Base-by-base conservation (phyloP, 176 grass and related monocot species). In the Lolium rigidum region DNA sequence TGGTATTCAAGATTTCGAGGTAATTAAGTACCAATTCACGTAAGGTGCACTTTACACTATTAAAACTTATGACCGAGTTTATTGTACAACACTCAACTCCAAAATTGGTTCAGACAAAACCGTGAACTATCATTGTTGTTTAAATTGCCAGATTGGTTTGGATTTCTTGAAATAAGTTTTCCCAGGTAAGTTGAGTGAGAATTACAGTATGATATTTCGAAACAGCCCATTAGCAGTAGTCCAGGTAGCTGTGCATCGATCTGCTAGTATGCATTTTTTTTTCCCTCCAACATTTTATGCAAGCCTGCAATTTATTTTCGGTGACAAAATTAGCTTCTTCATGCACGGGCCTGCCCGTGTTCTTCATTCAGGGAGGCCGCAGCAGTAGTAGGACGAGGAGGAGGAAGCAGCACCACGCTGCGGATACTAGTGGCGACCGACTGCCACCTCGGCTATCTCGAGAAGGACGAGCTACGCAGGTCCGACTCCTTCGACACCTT, bases 371-470 rank as follows among this genome's bases (percentile, higher is more conserved):
- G 55, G 39, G 25, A 47, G 38, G 82, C 39, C 5, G 38, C 41
- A 9, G 38, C 41, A n/a, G 28, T 1, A 83, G 81, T 17, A 13
- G 16, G 0, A 22, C 25, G 20, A 54, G 80, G 11, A 58, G 26
- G 4, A 44, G 67, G 17, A 74, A 56, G 10, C 59, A 78, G 41
- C 18, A 88, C 66, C 57, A 92, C 82, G 4, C 78, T 97, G 25
- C 84, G 90, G 54, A 86, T 95, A 58, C 56, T 98, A 0, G 76
- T 98, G 1, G 93, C 93, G 0, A 94, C 88, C 9, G 91, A 94
- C 58, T 98, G 93, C 54, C 93, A 98, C 76, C 81, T 98, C 10
- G 95, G 95, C 54, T 98, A 92, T 62, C 86, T 98, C 9, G 95
- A 98, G 85, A 95, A 98, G 50, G 95, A 98, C 54, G 93, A 98